Conservation (phyloP, 345 rosid species). For the Firmiana major region DNA sequence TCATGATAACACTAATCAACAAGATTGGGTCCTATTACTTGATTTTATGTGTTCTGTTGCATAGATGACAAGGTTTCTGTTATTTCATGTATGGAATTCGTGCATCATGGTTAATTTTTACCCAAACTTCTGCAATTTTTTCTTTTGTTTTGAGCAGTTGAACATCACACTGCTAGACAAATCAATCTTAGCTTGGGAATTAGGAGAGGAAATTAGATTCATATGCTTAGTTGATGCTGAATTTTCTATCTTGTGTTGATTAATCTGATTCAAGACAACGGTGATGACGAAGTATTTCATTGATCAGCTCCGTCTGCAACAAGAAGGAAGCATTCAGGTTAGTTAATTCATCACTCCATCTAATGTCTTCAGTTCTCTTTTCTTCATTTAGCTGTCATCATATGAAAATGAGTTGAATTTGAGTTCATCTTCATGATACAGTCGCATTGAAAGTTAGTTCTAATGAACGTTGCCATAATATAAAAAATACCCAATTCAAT, state of each 20-base stretch:
- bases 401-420: no score
- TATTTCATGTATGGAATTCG: not conserved
- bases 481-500: no score
- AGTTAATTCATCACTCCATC: not conserved
- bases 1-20: conserved; percentile 7
- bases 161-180: no score
- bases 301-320: not conserved
- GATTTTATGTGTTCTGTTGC: not conserved
- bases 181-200: no score
- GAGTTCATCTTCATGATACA: not conserved
- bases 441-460: not conserved
- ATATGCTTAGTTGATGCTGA: not conserved
- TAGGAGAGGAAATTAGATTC: not conserved
- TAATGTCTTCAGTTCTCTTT: not conserved
- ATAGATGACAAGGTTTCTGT: not conserved
- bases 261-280: not conserved
- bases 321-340: not conserved
- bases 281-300: not conserved
- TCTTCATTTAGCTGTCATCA: not conserved
- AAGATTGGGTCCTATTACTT: not conserved
- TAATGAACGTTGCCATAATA: not conserved
- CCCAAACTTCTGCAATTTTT: not conserved
- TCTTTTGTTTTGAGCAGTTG: not conserved
- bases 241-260: not conserved
- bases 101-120: not conserved